Base-by-base conservation (phyloP, 169 alveolate genomes). In the Eimeria maxima region DNA sequence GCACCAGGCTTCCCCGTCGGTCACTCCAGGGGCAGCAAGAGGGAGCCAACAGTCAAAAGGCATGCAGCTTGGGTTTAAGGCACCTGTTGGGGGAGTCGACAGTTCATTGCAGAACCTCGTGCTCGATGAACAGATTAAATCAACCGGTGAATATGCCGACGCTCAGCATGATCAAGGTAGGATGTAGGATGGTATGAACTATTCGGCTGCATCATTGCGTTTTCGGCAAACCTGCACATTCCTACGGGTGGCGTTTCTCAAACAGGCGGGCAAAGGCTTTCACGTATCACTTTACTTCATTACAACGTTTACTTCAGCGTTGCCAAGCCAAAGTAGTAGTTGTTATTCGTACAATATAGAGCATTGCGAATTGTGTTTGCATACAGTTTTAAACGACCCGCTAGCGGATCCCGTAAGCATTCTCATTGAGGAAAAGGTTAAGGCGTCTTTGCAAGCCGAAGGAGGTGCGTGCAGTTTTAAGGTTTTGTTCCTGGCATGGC, bases 391-490 rank as follows among this genome's bases (percentile, higher is more conserved):
- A 38, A 57, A 50, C 44, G 88, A 95, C 55, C 96, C 95, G 16
- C 95, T 95, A 6, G 95, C 67, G 45, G 96, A 95, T 27, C 96
- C 96, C 27, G 96, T 95, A 10, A 57, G 80, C 80, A 50, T 87
- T 11, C 69, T 76, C 14, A 57, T 95, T 11, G 96, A 95, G 65
- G 96, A 95, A 74, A 95, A 74, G 76, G 87, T 95, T 6, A 73
- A 87, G 80, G 96, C 95, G 11, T 45, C 89, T 38, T 55, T 95
- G 38, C 91, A 78, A 50, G 95, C 96, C 47, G 96, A 95, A 53
- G 96, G 96, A 55, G 96, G 96, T 73, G 76, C 47, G 96, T 38
- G 63, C 57, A 44, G 2, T 18, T 76, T 44, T 44, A 76, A 44
- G 38, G 33, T 38, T 42, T 44, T n/a, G 42, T 4, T 0, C 22